Conservation (phyloP, 768 basidiomycete species). For the Gloeophyllum trabeum region DNA sequence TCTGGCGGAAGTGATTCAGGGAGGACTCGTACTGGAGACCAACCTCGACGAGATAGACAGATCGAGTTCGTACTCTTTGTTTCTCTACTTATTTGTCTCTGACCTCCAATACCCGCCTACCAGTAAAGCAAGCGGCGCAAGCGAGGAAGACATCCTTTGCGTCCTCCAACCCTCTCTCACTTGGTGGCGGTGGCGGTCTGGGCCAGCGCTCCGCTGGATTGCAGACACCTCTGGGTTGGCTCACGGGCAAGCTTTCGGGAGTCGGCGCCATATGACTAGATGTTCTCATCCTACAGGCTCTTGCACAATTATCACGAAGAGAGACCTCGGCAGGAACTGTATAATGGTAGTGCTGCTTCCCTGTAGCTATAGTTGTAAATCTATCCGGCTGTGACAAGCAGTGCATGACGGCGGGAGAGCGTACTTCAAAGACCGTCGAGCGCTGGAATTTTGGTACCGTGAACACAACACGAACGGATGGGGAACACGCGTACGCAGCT, state of each 20-base stretch:
- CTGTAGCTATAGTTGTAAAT: background rate
- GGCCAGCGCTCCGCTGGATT: slow-evolving; percentile 47
- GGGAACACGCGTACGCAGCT: too few species aligned
- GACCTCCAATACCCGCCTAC: background rate
- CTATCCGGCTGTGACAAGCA: too few species aligned
- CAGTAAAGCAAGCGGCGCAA: slow-evolving; percentile 62
- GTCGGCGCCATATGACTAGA: slow-evolving; percentile 29
- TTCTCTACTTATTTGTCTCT: background rate
- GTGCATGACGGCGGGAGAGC: too few species aligned
- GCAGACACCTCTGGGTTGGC: slow-evolving; percentile 70
- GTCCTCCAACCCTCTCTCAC: slow-evolving; percentile 73
- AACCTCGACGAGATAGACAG: slow-evolving; percentile 77
- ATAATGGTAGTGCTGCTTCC: background rate
- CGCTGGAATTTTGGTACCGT: too few species aligned
- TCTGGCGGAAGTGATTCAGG: slow-evolving; percentile 92
- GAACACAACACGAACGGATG: too few species aligned
- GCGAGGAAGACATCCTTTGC: slow-evolving; percentile 69
- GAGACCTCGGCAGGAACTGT: background rate
- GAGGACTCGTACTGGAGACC: slow-evolving; percentile 92
- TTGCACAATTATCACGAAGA: background rate
- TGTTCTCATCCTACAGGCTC: too few species aligned
- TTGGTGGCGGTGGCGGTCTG: slow-evolving; percentile 46
- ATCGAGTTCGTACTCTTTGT: slow-evolving; percentile 36
- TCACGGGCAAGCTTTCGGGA: slow-evolving; percentile 64
- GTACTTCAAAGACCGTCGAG: too few species aligned